These are phyloP conservation scores for Cercospora berteroae DNA, from an alignment of 2,329 filamentous ascomycete species.

Conservation along the genomic window DNA sequence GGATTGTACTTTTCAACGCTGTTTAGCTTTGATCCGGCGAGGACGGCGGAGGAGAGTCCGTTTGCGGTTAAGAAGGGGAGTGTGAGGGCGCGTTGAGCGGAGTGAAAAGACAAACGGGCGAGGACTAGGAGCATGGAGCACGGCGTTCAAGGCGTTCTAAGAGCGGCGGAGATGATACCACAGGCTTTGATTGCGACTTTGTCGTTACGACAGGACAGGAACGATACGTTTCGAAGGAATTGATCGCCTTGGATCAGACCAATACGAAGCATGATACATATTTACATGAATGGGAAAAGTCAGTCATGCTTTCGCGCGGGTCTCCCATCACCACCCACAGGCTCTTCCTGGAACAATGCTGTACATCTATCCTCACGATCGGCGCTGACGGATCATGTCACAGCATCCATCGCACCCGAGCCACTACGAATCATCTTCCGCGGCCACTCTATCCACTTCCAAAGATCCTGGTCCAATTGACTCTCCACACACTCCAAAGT, in stretches of 20 bases:
- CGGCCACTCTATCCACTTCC: conserved; percentile 21
- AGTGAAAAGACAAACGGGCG: neutral
- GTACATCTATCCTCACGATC: neutral
- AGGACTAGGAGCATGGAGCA: neutral
- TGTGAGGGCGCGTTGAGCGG: conserved; percentile 19
- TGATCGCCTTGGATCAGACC: neutral
- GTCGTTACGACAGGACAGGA: neutral
- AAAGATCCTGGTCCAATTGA: conserved; percentile 7
- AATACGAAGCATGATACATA: neutral
- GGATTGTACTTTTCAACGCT: conserved; percentile 48
- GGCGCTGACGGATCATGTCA: neutral
- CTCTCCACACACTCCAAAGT: conserved; percentile 14
- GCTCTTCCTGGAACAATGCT: neutral
- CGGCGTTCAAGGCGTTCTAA: neutral
- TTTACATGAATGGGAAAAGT: neutral
- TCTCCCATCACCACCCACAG: no score
- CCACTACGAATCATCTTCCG: neutral
- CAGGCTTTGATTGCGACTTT: conserved; percentile 8
- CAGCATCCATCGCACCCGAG: neutral
- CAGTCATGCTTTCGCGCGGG: no score
- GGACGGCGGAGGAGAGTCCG: conserved; percentile 45
- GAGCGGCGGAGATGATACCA: neutral
- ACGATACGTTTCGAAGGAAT: neutral
- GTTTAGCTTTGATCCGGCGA: conserved; percentile 46
- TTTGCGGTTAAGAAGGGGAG: conserved; percentile 41